Base-by-base conservation (phyloP, 768 basidiomycete species). In the Punctularia strigosozonata region DNA sequence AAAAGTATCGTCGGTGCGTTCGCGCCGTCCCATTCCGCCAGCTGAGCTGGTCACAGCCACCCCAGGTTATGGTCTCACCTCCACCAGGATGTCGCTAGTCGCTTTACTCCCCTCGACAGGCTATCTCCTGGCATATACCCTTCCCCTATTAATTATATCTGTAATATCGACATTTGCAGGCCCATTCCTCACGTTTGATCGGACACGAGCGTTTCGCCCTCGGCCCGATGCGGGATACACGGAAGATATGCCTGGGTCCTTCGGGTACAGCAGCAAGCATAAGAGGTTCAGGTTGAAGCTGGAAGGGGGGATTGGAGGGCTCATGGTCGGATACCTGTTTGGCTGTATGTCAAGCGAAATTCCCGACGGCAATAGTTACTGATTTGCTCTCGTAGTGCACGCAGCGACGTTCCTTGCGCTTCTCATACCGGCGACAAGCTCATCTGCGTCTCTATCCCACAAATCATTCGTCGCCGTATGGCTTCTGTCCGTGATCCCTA, bases 131-230 rank as follows among this genome's bases (percentile, higher is more conserved):
- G 67, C 68, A 28, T 81, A 80, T 50, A 49, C 69, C 23, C 49
- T 81, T 20, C 78, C 78, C 37, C 60, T 84, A n/a, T 60, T 83
- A 23, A 52, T 74, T 3, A 42, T 75, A 4, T 80, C 79, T 7
- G 37, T 77, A 28, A 43, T 73, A 18, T 60, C 78, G 25, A 71
- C 70, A 5, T 77, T 80, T 50, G 62, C 76, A n/a, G 79, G 80
- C n/a, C 66, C 77, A 3, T 82, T 84, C 54, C 60, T 82, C 17
- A 80, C 71, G 14, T 67, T 84, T 36, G 79, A 82, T 50, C 75
- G 81, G 28, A 73, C 79, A 17, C 69, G 76, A 26, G 66, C 72
- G 5, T 80, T 84, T 48, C 59, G 69, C 1, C 64, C 72, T 25
- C 55, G 57, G 6, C 57, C 59, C 46, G 59, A 58, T 36, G 50